A percentile compares a stretch with the other conserved stretches of the same genome.
These are phyloP conservation scores for Echinochloa phyllopogon DNA, from an alignment of 176 grass and related monocot genomes.

Conservation along the genomic window DNA sequence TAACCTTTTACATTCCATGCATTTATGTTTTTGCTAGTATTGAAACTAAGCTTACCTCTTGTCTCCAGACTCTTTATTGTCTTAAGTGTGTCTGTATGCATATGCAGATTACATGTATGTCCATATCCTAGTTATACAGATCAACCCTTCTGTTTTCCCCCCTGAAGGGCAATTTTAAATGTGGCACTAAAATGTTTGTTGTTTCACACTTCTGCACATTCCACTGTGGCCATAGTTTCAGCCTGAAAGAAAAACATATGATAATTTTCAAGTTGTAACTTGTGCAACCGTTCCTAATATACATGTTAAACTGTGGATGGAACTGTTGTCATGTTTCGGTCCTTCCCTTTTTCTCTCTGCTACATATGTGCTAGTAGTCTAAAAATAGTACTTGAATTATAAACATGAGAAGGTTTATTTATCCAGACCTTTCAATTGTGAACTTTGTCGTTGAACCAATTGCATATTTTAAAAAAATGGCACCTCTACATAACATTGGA, in stretches of 20 bases:
- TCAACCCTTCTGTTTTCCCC: neutral
- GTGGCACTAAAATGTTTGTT: neutral
- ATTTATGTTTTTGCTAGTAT: neutral
- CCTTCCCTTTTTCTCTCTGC: neutral
- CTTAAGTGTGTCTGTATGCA: neutral
- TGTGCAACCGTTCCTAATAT: neutral
- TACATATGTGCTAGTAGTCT: neutral
- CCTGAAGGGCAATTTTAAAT: neutral
- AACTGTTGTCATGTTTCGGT: neutral
- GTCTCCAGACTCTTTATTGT: neutral
- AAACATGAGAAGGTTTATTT: neutral
- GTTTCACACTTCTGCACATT: neutral
- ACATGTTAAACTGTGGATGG: conserved; percentile 15
- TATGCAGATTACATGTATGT: too few species aligned
- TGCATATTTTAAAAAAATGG: neutral
- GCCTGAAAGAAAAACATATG: neutral
- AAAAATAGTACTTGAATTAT: neutral
- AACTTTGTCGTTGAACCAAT: neutral
- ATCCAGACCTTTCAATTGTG: neutral
- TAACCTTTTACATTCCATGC: neutral
- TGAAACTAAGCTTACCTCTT: neutral
- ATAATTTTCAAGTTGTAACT: neutral
- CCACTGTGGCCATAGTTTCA: neutral
- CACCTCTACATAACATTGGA: neutral
- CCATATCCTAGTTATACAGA: neutral